Evolutionary conservation across 345 rosid genomes (phyloP).

Genomic region (Pugionium dolabratum): DNA sequence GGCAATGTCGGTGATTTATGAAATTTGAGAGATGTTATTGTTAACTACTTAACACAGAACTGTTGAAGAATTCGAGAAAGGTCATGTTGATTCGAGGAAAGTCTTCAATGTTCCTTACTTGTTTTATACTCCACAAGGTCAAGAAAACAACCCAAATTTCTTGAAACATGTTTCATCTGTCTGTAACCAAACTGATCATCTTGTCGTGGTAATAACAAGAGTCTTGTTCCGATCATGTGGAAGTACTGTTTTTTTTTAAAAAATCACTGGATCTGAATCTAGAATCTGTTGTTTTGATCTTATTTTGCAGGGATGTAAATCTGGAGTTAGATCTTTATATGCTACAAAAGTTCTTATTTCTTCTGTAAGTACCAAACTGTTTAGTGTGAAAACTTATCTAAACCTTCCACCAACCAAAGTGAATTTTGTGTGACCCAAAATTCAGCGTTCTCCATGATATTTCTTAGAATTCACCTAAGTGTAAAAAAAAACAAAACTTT

Average conservation of each 20-base stretch:
- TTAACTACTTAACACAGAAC: conserved; percentile 46
- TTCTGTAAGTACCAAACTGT: conserved; percentile 47
- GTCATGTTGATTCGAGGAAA: conserved; percentile 58
- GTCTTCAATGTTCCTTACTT: conserved; percentile 68
- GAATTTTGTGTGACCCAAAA: no score
- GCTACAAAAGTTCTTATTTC: conserved; percentile 66
- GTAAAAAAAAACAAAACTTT: no score
- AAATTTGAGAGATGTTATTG: neutral
- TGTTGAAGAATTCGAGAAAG: conserved; percentile 65
- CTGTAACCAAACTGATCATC: conserved; percentile 35
- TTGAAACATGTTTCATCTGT: conserved; percentile 34
- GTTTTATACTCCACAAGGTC: conserved; percentile 64
- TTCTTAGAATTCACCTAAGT: no score
- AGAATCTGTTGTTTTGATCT: neutral
- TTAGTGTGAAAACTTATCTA: no score
- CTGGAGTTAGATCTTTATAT: conserved; percentile 72
- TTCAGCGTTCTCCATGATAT: no score
- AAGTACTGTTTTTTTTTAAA: no score
- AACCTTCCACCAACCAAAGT: no score
- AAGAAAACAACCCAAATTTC: conserved; percentile 34
- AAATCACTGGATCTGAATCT: neutral
- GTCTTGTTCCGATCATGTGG: neutral
- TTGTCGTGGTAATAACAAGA: conserved; percentile 34
- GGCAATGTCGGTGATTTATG: neutral
- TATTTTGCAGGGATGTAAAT: conserved; percentile 65